Evolutionary conservation across 75 land plant genomes (phyloP).

Genomic region (Adiantum capillusveneris): DNA sequence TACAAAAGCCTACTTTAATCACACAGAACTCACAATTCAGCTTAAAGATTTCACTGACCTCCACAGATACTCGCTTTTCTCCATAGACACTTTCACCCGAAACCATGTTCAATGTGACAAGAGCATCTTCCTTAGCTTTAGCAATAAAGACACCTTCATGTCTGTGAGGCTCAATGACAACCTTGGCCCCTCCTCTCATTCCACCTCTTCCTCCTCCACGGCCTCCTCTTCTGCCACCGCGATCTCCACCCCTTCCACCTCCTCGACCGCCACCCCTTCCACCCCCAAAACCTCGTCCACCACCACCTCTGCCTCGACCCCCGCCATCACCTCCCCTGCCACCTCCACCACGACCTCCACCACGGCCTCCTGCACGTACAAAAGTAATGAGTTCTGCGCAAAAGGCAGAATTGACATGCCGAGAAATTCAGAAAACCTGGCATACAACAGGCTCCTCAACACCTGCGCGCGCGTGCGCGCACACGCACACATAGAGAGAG

Average conservation of each 20-base stretch:
- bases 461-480: too few species aligned
- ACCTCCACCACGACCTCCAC: conserved; percentile 23
- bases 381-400: too few species aligned
- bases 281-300: conserved; percentile 14
- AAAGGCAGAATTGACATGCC: too few species aligned
- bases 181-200: conserved; percentile 74
- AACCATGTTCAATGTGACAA: conserved; percentile 75
- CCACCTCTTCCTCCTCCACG: conserved; percentile 46
- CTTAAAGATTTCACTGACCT: conserved; percentile 46
- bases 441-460: too few species aligned
- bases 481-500: too few species aligned
- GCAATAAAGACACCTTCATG: conserved; percentile 91
- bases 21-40: too few species aligned
- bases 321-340: conserved; percentile 16
- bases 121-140: conserved; percentile 89
- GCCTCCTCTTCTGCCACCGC: conserved; percentile 19
- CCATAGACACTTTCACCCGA: conserved; percentile 82
- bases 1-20: too few species aligned
- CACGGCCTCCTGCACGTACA: conserved; percentile 21
- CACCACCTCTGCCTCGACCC: conserved; percentile 15
- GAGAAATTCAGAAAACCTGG: too few species aligned
- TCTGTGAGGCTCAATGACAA: conserved; percentile 68
- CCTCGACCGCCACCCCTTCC: conserved; percentile 20
- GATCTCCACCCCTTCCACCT: conserved; percentile 15
- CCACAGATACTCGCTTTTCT: conserved; percentile 83